These are phyloP conservation scores for Calophaca sinica DNA, from an alignment of 306 rosid genomes.

Conservation along the genomic window DNA sequence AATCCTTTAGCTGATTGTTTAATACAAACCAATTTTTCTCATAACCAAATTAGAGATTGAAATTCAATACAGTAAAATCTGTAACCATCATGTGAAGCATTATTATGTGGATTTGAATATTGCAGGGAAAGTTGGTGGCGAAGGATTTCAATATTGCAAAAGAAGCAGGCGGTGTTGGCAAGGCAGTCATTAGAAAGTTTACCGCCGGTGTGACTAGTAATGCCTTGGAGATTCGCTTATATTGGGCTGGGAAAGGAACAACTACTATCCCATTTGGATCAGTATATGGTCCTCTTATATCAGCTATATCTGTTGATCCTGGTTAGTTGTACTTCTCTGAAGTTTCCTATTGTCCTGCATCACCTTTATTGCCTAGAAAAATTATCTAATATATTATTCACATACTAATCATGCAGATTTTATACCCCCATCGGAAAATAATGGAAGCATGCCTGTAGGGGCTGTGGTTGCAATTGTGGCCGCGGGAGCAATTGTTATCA, in stretches of 20 bases:
- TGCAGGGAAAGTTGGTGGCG: constrained; percentile 35
- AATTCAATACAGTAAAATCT: neutral
- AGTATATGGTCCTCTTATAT: constrained; percentile 57
- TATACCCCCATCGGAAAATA: constrained; percentile 42
- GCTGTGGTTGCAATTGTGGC: constrained; percentile 56
- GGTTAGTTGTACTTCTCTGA: constrained; percentile 38
- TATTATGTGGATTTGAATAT: constrained; percentile 9
- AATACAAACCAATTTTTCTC: constrained; percentile 22
- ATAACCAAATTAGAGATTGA: neutral
- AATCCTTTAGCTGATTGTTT: neutral
- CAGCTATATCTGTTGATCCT: constrained; percentile 53
- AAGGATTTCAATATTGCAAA: constrained; percentile 55
- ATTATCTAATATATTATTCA: neutral
- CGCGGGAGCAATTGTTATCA: constrained; percentile 45
- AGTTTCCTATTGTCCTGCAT: neutral
- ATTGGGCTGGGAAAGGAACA: constrained; percentile 61
- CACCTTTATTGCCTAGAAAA: neutral
- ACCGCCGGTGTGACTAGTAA: constrained; percentile 24
- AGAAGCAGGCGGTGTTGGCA: constrained; percentile 50
- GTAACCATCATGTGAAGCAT: neutral
- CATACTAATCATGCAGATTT: constrained; percentile 42
- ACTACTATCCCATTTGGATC: constrained; percentile 48
- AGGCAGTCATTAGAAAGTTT: constrained; percentile 11
- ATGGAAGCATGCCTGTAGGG: constrained; percentile 33
- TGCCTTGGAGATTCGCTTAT: constrained; percentile 42